A percentile compares a stretch with the other conserved stretches of the same genome.
Evolutionary conservation across 345 rosid genomes (phyloP).

Genomic region (Arabis hirsuta): DNA sequence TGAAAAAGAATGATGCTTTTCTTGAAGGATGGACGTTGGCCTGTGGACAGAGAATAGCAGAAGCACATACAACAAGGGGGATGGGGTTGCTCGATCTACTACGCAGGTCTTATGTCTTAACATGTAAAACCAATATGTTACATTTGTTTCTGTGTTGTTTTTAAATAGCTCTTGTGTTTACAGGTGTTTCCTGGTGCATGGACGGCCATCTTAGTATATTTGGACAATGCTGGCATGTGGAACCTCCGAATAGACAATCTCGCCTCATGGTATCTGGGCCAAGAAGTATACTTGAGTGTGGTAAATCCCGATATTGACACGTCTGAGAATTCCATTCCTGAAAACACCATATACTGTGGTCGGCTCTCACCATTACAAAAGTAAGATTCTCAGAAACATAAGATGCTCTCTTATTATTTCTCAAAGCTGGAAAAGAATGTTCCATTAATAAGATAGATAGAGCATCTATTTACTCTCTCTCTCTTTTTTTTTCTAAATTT

Average conservation of each 20-base stretch:
- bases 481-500: background rate
- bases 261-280: slow-evolving; percentile 88
- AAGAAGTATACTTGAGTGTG: slow-evolving; percentile 73
- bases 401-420: slow-evolving; percentile 1
- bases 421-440: background rate
- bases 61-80: slow-evolving; percentile 87
- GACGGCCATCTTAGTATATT: slow-evolving; percentile 86
- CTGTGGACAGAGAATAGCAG: slow-evolving; percentile 94
- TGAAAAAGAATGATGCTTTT: slow-evolving; percentile 29
- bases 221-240: slow-evolving; percentile 95
- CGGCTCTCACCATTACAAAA: slow-evolving; percentile 73
- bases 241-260: slow-evolving; percentile 85
- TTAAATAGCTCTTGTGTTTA: slow-evolving; percentile 4
- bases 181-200: slow-evolving; percentile 97
- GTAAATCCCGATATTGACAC: slow-evolving; percentile 71
- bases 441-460: background rate
- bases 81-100: slow-evolving; percentile 84
- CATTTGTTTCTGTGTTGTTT: slow-evolving; percentile 26
- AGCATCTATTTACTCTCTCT: background rate
- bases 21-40: slow-evolving; percentile 88
- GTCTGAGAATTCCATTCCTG: slow-evolving; percentile 60
- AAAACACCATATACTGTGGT: slow-evolving; percentile 82
- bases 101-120: slow-evolving; percentile 56
- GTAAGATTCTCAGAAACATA: slow-evolving; percentile 52
- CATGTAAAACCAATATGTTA: background rate